Percentiles rank a stretch among this genome's conserved stretches.
Evolutionary conservation across 495 filamentous ascomycete species (phyloP).

Genomic region (Aspergillus haitiensis): DNA sequence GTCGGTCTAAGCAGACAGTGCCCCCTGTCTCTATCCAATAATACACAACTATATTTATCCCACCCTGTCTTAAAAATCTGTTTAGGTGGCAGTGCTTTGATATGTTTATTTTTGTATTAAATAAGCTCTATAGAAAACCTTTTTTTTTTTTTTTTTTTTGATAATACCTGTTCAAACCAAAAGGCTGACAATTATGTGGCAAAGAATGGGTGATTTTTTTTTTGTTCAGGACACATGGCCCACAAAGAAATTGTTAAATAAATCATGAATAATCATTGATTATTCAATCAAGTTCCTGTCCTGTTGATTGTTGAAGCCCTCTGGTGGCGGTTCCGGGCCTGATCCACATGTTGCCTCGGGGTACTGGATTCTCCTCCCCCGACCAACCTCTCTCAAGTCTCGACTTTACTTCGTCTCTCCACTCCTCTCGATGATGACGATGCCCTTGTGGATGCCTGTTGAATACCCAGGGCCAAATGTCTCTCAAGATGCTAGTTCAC

Average conservation of each 20-base stretch:
- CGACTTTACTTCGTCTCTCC: neutral
- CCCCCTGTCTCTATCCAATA: no score
- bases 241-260: neutral
- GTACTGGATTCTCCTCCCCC: conserved; percentile 7
- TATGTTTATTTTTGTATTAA: no score
- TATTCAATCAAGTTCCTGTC: neutral
- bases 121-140: no score
- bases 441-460: neutral
- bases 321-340: neutral
- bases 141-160: no score
- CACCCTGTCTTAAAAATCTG: no score
- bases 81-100: no score
- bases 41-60: no score
- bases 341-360: conserved; percentile 7
- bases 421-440: neutral
- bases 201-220: no score
- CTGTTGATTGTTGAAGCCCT: conserved; percentile 6
- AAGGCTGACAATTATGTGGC: no score
- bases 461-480: neutral
- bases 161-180: no score
- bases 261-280: neutral
- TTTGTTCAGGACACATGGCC: neutral
- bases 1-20: neutral
- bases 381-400: conserved; percentile 12
- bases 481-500: neutral